Conservation (phyloP, 768 basidiomycete genomes). For the Pleurotus djamor region DNA sequence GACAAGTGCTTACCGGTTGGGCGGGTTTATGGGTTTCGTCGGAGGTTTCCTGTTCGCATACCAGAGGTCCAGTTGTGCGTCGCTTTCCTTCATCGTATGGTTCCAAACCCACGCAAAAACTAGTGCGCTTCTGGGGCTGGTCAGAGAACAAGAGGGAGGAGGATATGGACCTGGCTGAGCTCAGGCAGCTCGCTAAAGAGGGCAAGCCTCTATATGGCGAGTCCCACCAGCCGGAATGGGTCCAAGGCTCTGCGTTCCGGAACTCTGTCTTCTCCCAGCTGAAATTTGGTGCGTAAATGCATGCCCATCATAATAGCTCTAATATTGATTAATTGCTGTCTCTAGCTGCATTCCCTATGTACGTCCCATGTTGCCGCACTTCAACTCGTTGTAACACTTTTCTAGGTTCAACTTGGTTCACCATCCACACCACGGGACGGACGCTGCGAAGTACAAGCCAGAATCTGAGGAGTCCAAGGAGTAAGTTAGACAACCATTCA, state of each 20-base stretch:
- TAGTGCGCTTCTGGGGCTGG: conserved; percentile 97
- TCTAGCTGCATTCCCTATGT: conserved; percentile 77
- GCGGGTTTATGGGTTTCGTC: conserved; percentile 78
- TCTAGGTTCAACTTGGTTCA: conserved; percentile 93
- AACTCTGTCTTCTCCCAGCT: conserved; percentile 95
- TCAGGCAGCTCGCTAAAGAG: conserved; percentile 67
- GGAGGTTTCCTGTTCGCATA: conserved; percentile 95
- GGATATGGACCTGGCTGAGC: conserved; percentile 72
- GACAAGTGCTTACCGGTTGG: conserved; percentile 42
- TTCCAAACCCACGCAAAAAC: not conserved
- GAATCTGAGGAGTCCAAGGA: conserved; percentile 25
- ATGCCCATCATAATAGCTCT: conserved; percentile 4
- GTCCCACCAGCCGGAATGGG: conserved; percentile 79
- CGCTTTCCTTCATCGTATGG: conserved; percentile 10
- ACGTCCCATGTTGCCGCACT: conserved; percentile 19
- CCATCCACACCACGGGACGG: conserved; percentile 83
- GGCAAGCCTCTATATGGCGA: conserved; percentile 88
- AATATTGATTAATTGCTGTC: conserved; percentile 12
- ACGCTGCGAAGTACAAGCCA: conserved; percentile 72
- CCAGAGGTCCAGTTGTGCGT: conserved; percentile 84
- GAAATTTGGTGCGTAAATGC: conserved; percentile 71
- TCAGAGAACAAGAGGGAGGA: conserved; percentile 85
- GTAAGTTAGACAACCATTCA: conserved; percentile 5
- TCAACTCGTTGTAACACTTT: conserved; percentile 7
- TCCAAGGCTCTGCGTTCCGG: conserved; percentile 81